Base-by-base conservation (phyloP, 176 grass and related monocot species). In the Zoysia pacifica region DNA sequence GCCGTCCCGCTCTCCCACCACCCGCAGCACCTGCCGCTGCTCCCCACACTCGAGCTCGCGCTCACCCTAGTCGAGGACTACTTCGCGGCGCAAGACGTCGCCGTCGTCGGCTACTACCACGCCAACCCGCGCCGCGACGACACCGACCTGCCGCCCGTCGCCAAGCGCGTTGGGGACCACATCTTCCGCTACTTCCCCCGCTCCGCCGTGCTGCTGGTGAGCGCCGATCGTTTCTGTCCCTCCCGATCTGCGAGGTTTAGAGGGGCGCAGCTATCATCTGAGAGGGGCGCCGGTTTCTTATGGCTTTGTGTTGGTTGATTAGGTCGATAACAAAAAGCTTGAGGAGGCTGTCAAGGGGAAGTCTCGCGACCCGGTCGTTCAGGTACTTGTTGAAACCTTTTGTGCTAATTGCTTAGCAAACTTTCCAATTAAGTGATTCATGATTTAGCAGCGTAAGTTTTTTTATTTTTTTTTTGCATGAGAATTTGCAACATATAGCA, bases 51-150 rank as follows among this genome's bases (percentile, higher is more conserved):
- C 38, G 93, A 99, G 86, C 85, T 99, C 71, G 93, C 93, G 67
- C 90, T 99, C 50, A 93, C 81, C 42, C 86, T 93, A 65, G 93
- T 95, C 67, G 97, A 99, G 79, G 93, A 99, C 79, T 84, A 99
- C 77, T 93, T 91, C 78, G 65, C 69, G 2, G 73, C 87, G 5
- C 50, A 86, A 81, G 90, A 82, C 36, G 75, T 96, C 53, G 82
- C 70, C 65, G 89, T 99, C 49, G 93, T 99, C 52, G 97, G 97
- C 0, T 99, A 99, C 88, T 99, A 99, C 79, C 97, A 99, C 89
- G 90, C 97, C 55, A 99, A 99, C 91, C 88, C 91, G 35, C 89
- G 90, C 67, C 76, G 80, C 63, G 84, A 93, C 53, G 90, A 99
- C 69, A n/a, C 50, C 2, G 90, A 91, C 13, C 97, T 99, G 15